Conservation (phyloP, 805 yeast genomes). For the Sugiyamaella valdiviana region DNA sequence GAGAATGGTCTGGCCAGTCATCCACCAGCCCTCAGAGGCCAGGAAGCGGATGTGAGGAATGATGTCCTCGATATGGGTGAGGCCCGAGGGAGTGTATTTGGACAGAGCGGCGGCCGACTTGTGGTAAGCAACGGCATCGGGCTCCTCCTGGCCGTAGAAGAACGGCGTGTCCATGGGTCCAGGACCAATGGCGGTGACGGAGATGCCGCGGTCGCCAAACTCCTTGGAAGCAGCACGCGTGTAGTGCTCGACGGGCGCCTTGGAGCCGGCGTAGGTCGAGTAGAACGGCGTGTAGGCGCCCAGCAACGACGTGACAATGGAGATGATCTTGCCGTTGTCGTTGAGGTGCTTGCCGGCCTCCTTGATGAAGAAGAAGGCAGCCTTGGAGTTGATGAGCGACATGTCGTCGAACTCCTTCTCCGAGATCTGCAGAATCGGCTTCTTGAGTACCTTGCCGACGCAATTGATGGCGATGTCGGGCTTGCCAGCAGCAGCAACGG, state of each 20-base stretch:
- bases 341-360: slow-evolving; percentile 48
- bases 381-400: slow-evolving; percentile 50
- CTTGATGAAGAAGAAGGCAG: slow-evolving; percentile 56
- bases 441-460: slow-evolving; percentile 62
- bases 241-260: slow-evolving; percentile 68
- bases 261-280: slow-evolving; percentile 66
- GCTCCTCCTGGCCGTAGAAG: slow-evolving; percentile 58
- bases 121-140: slow-evolving; percentile 47
- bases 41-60: slow-evolving; percentile 57
- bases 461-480: slow-evolving; percentile 62
- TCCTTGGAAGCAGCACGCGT: slow-evolving; percentile 67
- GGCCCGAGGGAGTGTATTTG: slow-evolving; percentile 29
- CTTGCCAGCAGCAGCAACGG: slow-evolving; percentile 41
- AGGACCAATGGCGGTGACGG: slow-evolving; percentile 69
- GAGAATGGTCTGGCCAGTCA: slow-evolving; percentile 62
- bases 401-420: slow-evolving; percentile 50
- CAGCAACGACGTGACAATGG: slow-evolving; percentile 55
- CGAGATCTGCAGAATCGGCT: slow-evolving; percentile 47
- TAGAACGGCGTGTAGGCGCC: slow-evolving; percentile 60
- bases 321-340: slow-evolving; percentile 49
- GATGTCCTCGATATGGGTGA: slow-evolving; percentile 54
- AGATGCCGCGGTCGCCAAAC: slow-evolving; percentile 62
- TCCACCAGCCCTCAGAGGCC: slow-evolving; percentile 62
- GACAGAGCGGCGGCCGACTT: slow-evolving; percentile 45
- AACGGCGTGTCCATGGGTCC: slow-evolving; percentile 68